These are phyloP conservation scores for Lupinus albus DNA, from an alignment of 306 rosid genomes.

Conservation along the genomic window DNA sequence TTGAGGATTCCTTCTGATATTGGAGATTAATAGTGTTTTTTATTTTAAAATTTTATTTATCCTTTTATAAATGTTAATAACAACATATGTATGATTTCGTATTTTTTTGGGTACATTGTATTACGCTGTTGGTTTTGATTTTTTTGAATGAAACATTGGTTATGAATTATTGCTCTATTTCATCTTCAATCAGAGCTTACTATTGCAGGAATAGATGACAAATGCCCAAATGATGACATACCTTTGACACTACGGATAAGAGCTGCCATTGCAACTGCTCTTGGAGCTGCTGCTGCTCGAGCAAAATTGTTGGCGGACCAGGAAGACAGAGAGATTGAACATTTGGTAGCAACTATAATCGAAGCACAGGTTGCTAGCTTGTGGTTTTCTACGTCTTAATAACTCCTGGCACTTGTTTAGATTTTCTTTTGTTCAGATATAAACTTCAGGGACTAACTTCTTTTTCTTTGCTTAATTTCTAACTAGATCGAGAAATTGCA, in stretches of 20 bases:
- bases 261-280: slow-evolving; percentile 82
- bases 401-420: slow-evolving; percentile 2
- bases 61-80: background rate
- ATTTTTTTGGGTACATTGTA: background rate
- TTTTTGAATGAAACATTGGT: background rate
- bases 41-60: background rate
- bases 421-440: slow-evolving; percentile 33
- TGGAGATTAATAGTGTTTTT: slow-evolving; percentile 3
- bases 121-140: background rate
- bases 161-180: slow-evolving; percentile 4
- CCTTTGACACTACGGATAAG: slow-evolving; percentile 70
- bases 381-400: slow-evolving; percentile 6
- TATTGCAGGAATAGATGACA: slow-evolving; percentile 49
- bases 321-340: slow-evolving; percentile 90
- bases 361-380: slow-evolving; percentile 65
- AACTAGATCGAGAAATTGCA: slow-evolving; percentile 69
- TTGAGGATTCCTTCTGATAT: background rate
- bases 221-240: slow-evolving; percentile 50
- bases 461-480: slow-evolving; percentile 35
- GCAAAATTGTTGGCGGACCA: slow-evolving; percentile 86
- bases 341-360: slow-evolving; percentile 70
- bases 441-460: slow-evolving; percentile 32
- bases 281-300: slow-evolving; percentile 93
- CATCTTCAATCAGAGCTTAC: slow-evolving; percentile 32
- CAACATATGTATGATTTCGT: background rate